Percentiles rank a stretch among this genome's conserved stretches.
Conservation (phyloP, 208 protist genomes). For the Phytomonas sp. region DNA sequence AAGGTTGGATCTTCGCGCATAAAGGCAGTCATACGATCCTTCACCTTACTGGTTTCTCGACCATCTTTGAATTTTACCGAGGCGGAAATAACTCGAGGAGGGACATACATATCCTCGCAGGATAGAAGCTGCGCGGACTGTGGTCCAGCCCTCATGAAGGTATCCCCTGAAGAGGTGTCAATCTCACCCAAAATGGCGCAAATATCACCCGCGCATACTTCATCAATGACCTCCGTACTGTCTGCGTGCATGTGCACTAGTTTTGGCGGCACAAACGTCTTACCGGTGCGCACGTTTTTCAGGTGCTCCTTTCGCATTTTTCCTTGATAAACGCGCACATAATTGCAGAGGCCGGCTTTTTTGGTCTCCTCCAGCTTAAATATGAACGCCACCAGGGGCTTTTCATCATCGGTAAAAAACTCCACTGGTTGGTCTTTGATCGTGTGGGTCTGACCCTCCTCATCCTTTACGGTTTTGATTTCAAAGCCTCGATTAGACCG, state of each 20-base stretch:
- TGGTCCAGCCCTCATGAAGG: slow-evolving; percentile 83
- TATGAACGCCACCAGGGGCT: slow-evolving; percentile 93
- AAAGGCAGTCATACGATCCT: slow-evolving; percentile 86
- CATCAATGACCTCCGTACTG: slow-evolving; percentile 92
- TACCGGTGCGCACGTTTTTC: slow-evolving; percentile 79
- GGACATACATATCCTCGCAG: slow-evolving; percentile 96
- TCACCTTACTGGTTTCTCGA: slow-evolving; percentile 60
- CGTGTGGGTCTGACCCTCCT: slow-evolving; percentile 59
- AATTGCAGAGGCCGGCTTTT: slow-evolving; percentile 96
- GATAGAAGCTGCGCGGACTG: slow-evolving; percentile 61
- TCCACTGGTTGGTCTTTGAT: slow-evolving; percentile 74
- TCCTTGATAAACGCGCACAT: slow-evolving; percentile 98
- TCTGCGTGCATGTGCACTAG: slow-evolving; percentile 98
- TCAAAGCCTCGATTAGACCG: slow-evolving; percentile 74
- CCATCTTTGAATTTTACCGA: slow-evolving; percentile 89
- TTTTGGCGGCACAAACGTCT: slow-evolving; percentile 90
- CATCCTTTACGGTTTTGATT: slow-evolving; percentile 82
- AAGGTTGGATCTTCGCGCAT: slow-evolving; percentile 97
- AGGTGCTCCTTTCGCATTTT: slow-evolving; percentile 89
- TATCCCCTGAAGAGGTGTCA: slow-evolving; percentile 96
- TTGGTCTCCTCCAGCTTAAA: slow-evolving; percentile 98
- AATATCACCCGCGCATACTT: slow-evolving; percentile 95
- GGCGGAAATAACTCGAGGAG: slow-evolving; percentile 96
- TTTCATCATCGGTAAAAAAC: slow-evolving; percentile 82
- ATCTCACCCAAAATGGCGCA: slow-evolving; percentile 97